phyloP scores from a whole-genome alignment of 257 asterid species.

The Solanum commersonii region DNA sequence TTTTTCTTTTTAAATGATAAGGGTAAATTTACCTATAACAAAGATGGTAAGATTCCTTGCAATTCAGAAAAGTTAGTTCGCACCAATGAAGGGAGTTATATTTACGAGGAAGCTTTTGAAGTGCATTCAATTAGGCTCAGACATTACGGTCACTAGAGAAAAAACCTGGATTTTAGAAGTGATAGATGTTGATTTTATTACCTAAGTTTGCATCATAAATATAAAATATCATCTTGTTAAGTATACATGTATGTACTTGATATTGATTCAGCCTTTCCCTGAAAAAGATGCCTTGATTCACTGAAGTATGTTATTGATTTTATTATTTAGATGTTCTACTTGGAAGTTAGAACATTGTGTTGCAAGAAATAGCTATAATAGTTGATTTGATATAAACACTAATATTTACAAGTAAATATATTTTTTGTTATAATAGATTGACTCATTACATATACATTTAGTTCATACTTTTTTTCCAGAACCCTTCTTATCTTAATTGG shows the following conservation, averaged over 20 bases:
- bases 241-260: background rate
- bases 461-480: background rate
- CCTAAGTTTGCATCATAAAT: background rate
- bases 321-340: background rate
- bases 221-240: background rate
- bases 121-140: background rate
- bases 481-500: too few species aligned
- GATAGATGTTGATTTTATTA: background rate
- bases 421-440: background rate
- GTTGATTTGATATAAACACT: background rate
- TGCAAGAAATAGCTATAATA: background rate
- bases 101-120: background rate
- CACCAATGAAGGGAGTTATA: too few species aligned
- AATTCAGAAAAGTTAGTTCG: background rate
- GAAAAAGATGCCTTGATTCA: background rate
- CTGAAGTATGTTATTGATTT: background rate
- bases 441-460: background rate
- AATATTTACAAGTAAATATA: background rate
- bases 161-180: background rate
- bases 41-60: background rate
- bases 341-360: background rate
- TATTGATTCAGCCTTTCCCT: background rate
- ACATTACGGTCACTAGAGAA: background rate
- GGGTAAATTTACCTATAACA: background rate
- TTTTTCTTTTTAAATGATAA: background rate